Conservation (phyloP, 2,329 filamentous ascomycete genomes). For the Blumeriella jaapii region DNA sequence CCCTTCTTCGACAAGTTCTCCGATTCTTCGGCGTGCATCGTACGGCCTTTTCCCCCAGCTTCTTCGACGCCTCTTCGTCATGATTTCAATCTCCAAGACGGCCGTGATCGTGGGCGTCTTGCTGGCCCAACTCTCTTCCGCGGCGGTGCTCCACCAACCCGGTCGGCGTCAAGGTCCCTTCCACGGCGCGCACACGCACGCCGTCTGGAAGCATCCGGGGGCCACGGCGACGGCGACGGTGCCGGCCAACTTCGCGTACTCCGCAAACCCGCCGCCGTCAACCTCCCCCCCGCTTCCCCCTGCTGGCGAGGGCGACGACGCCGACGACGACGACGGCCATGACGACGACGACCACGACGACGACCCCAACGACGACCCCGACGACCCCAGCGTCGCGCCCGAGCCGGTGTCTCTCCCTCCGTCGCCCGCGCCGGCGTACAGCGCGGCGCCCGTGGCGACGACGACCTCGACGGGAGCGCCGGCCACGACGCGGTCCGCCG, state of each 20-base stretch:
- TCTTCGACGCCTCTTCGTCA: neutral
- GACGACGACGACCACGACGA: neutral
- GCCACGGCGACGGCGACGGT: no score
- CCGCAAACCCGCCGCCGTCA: neutral
- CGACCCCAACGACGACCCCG: neutral
- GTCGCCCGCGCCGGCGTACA: neutral
- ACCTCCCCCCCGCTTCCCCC: neutral
- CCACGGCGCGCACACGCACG: neutral
- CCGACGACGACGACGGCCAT: neutral
- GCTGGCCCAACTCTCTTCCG: conserved; percentile 7
- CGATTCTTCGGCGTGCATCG: no score
- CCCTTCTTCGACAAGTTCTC: no score
- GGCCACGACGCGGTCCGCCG: conserved; percentile 1
- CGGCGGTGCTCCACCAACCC: conserved; percentile 4
- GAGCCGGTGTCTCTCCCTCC: neutral
- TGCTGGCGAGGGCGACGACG: neutral
- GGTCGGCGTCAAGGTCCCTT: neutral
- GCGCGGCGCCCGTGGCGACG: neutral
- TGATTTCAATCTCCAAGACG: conserved; percentile 8
- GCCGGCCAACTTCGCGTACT: neutral
- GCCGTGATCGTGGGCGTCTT: conserved; percentile 5
- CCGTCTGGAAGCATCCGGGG: neutral
- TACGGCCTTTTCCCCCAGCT: neutral
- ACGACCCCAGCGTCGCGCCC: neutral
- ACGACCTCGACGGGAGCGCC: neutral